Evolutionary conservation across 2,329 filamentous ascomycete species (phyloP), one percentile per base, ranked within the genome.

Genomic region (Tricladium varicosporioides): DNA sequence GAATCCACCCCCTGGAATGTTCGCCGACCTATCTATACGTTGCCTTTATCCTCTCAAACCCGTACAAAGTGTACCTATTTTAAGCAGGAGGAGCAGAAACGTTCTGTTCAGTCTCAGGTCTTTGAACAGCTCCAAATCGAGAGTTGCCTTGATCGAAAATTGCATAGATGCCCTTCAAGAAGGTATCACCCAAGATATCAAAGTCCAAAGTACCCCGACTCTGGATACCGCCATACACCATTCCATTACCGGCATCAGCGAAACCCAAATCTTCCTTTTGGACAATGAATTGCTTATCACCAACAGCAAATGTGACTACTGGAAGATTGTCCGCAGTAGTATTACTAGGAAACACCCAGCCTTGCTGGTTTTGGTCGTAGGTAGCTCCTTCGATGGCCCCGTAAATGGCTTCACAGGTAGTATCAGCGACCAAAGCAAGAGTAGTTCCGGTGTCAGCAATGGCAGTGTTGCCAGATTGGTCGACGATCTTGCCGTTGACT

Each of bases 401-500:
- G 70, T 91, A 91, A 60, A 91, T 77, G 2, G 80, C 80, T 57
- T 84, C 73, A 67, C 82, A 85, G 11, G 82, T 77, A 1, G 72
- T 67, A 66, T 91, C 87, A 43, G 81, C 79, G 48, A 90, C 76
- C 32, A 91, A 76, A 1, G 81, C 81, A 50, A 91, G 78, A 0
- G 86, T 87, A 31, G 87, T 89, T 54, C 86, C 87, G 0, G 87
- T 91, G 69, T 91, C 88, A 33, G 81, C 83, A 63, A 91, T 89
- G 48, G 87, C 85, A 31, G 75, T 84, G 72, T 89, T 89, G 48
- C 76, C 77, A 2, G 73, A 68, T 9, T 79, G 76, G 1, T 72
- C 49, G 27, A 85, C 71, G 1, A 73, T 75, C 58, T 80, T 75
- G 56, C 82, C 84, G 62, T 83, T 83, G 60, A 91, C 74, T 0